Conservation (phyloP, 1,284 basidiomycete species). For the Puccinia horiana region DNA sequence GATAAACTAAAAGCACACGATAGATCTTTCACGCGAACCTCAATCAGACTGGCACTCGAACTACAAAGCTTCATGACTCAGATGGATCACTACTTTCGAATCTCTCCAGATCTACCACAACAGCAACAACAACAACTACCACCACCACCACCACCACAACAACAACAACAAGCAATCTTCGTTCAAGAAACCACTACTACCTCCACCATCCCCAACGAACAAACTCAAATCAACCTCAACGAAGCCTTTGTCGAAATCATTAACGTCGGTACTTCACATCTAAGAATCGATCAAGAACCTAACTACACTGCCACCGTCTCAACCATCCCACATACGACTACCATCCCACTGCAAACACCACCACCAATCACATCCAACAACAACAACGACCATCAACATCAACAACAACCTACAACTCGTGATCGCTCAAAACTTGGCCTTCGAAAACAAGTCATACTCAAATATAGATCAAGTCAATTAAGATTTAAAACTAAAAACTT, state of each 20-base stretch:
- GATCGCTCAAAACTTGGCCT: neutral
- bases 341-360: neutral
- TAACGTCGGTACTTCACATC: neutral
- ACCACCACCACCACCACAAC: neutral
- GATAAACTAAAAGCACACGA: constrained; percentile 28
- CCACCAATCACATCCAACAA: neutral
- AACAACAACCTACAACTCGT: neutral
- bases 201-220: neutral
- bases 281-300: neutral
- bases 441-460: neutral
- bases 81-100: constrained; percentile 8
- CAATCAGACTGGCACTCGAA: constrained; percentile 17
- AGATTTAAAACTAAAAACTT: constrained; percentile 15
- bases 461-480: neutral
- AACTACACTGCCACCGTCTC: constrained; percentile 9
- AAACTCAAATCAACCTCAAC: neutral
- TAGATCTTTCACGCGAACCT: constrained; percentile 7
- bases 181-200: constrained; percentile 9
- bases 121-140: neutral
- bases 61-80: constrained; percentile 27
- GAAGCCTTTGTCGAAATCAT: constrained; percentile 38
- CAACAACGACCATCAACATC: neutral
- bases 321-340: neutral
- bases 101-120: neutral
- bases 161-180: constrained; percentile 10